Conservation (phyloP, 306 rosid species). For the Coriaria nepalensis region DNA sequence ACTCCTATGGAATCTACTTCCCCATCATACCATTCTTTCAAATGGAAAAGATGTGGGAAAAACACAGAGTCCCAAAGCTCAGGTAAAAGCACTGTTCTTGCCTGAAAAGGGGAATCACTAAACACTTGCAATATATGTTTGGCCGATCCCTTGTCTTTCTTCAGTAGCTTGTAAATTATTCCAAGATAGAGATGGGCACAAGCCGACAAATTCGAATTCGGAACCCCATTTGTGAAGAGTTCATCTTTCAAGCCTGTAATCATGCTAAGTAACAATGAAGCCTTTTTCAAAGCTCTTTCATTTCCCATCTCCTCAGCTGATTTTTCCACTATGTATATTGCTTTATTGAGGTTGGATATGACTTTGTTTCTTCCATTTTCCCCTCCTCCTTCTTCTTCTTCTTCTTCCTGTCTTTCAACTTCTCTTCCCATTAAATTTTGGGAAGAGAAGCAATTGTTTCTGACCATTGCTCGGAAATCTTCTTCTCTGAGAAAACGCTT, state of each 20-base stretch:
- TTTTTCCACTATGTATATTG: conserved; percentile 53
- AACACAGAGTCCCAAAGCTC: conserved; percentile 67
- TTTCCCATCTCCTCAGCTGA: conserved; percentile 32
- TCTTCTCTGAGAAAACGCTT: conserved; percentile 47
- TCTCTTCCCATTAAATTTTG: conserved; percentile 28
- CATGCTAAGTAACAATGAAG: conserved; percentile 46
- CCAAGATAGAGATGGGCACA: conserved; percentile 93
- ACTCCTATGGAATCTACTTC: conserved; percentile 37
- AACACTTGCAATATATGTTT: conserved; percentile 81
- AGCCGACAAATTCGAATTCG: conserved; percentile 53
- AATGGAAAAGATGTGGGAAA: conserved; percentile 52
- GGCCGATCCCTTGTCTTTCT: conserved; percentile 48
- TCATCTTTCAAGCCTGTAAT: conserved; percentile 54
- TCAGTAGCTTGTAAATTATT: conserved; percentile 45
- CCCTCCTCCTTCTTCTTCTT: too few species aligned
- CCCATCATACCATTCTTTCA: conserved; percentile 47
- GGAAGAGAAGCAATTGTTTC: conserved; percentile 39
- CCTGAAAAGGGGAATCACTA: conserved; percentile 52
- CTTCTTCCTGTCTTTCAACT: background rate
- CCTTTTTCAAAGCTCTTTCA: conserved; percentile 36
- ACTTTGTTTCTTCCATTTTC: conserved; percentile 31
- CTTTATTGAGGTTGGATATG: conserved; percentile 51
- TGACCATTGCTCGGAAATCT: conserved; percentile 36
- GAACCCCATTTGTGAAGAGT: conserved; percentile 40
- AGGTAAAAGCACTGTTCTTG: conserved; percentile 49